Conservation (phyloP, 2,329 filamentous ascomycete species). For the Pseudogymnoascus sp. region DNA sequence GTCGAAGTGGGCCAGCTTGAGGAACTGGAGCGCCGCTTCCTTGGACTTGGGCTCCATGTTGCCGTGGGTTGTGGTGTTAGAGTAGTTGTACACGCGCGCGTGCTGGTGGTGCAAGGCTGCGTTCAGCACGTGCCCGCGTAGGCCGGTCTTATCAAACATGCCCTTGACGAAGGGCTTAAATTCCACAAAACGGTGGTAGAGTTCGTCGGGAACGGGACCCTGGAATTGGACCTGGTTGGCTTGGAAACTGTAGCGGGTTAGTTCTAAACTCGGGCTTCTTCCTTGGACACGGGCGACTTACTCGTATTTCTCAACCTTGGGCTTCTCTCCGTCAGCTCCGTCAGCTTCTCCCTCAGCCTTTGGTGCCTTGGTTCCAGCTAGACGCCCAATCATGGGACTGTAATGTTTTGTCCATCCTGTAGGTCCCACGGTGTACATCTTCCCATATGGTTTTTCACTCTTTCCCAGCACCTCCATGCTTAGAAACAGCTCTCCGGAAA, state of each 20-base stretch:
- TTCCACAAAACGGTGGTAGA: conserved; percentile 91
- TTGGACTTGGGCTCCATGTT: conserved; percentile 56
- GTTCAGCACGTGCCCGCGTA: conserved; percentile 74
- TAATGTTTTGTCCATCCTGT: conserved; percentile 73
- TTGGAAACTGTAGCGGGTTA: conserved; percentile 60
- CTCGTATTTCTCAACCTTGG: conserved; percentile 67
- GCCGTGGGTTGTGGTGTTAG: conserved; percentile 66
- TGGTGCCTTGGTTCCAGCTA: conserved; percentile 65
- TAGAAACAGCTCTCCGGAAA: conserved; percentile 63
- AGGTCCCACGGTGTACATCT: conserved; percentile 73
- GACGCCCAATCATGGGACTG: conserved; percentile 77
- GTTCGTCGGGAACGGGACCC: conserved; percentile 68
- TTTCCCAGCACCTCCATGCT: conserved; percentile 72
- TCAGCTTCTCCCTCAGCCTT: conserved; percentile 46
- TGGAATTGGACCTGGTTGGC: conserved; percentile 82
- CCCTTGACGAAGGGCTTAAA: conserved; percentile 83
- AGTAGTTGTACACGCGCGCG: conserved; percentile 79
- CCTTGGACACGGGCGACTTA: conserved; percentile 34
- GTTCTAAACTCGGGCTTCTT: background rate
- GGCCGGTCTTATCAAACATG: conserved; percentile 74
- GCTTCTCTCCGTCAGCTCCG: conserved; percentile 35
- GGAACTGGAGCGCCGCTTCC: conserved; percentile 69
- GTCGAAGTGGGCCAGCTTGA: conserved; percentile 80
- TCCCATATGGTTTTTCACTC: conserved; percentile 61
- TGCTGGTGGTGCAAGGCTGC: conserved; percentile 87